These are phyloP conservation scores for Blastobotrys aristatus DNA, from an alignment of 1,139 yeast genomes.

Conservation along the genomic window DNA sequence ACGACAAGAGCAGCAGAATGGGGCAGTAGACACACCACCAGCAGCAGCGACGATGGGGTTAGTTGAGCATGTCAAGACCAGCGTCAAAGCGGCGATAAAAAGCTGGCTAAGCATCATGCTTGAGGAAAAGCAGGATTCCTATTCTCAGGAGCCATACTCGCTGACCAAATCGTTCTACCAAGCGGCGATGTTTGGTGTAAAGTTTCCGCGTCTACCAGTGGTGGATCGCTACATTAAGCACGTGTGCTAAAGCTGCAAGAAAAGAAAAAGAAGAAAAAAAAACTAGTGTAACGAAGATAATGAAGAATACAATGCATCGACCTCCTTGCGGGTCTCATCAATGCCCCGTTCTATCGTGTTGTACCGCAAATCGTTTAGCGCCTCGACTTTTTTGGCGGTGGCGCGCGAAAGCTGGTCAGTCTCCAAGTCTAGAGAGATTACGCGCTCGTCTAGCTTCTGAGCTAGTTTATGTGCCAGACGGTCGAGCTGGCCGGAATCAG, in stretches of 20 bases:
- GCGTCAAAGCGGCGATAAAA: slow-evolving; percentile 1
- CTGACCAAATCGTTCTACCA: slow-evolving; percentile 5
- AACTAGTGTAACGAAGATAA: slow-evolving; percentile 1
- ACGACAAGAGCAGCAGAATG: not conserved
- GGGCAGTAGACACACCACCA: no score
- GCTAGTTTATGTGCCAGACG: slow-evolving; percentile 11
- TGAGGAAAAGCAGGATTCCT: not conserved
- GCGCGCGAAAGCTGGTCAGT: slow-evolving; percentile 2
- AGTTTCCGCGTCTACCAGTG: slow-evolving; percentile 9
- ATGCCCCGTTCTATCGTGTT: not conserved
- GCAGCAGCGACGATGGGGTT: no score
- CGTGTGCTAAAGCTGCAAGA: not conserved
- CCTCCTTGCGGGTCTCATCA: slow-evolving; percentile 2
- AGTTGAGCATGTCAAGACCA: not conserved
- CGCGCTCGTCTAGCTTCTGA: slow-evolving; percentile 11
- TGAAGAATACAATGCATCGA: not conserved
- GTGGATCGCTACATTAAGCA: slow-evolving; percentile 7
- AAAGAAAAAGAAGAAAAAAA: not conserved
- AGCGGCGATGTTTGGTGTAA: slow-evolving; percentile 3
- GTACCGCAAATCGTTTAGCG: slow-evolving; percentile 16
- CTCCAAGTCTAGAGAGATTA: slow-evolving; percentile 2
- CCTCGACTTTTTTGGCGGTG: slow-evolving; percentile 6
- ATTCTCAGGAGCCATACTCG: not conserved
- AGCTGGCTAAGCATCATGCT: not conserved
- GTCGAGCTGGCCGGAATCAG: slow-evolving; percentile 12